A percentile compares a stretch with the other conserved stretches of the same genome.
Evolutionary conservation across 2,329 filamentous ascomycete species (phyloP).

Genomic region (Sporothrix variecibatus): DNA sequence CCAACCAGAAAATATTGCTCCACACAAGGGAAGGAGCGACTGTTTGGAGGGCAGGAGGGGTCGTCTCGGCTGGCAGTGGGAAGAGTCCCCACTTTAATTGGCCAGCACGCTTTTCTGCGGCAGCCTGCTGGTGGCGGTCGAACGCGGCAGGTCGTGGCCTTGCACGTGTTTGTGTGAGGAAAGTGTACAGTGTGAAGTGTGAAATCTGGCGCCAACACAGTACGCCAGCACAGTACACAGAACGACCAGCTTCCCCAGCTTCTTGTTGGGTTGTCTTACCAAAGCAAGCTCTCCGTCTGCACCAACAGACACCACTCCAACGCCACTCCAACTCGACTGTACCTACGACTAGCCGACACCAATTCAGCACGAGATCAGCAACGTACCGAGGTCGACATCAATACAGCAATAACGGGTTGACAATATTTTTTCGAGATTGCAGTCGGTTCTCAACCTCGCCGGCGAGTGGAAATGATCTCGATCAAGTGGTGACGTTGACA

Average conservation of each 20-base stretch:
- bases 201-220: background rate
- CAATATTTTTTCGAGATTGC: background rate
- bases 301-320: background rate
- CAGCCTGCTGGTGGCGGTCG: conserved; percentile 8
- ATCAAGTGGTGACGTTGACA: background rate
- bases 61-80: background rate
- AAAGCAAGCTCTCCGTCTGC: too few species aligned
- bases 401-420: background rate
- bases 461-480: background rate
- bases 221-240: background rate
- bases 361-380: too few species aligned
- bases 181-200: background rate
- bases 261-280: background rate
- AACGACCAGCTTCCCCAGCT: background rate
- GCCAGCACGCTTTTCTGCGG: background rate
- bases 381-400: background rate
- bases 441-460: background rate
- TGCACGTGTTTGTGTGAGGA: background rate
- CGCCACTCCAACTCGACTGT: background rate
- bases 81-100: background rate
- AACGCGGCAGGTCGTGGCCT: background rate
- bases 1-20: background rate
- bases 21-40: background rate
- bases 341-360: background rate
- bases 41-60: background rate